Conservation (phyloP, 306 rosid genomes). For the Cicer bijugum region DNA sequence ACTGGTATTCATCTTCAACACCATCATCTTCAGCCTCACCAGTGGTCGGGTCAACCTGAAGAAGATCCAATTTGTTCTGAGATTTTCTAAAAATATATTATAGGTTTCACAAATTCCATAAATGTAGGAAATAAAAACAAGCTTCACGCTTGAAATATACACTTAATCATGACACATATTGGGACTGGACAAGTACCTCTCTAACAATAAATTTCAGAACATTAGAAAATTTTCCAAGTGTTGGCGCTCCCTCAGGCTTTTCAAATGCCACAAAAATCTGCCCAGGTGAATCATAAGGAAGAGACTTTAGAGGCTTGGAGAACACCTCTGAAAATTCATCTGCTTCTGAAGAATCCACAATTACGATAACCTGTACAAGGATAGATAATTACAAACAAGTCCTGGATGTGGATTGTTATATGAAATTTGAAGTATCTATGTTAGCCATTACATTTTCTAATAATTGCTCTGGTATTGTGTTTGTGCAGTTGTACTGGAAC, state of each 20-base stretch:
- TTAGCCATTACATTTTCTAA: slow-evolving; percentile 72
- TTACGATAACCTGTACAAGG: slow-evolving; percentile 71
- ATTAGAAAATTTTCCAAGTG: slow-evolving; percentile 87
- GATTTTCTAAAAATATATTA: slow-evolving; percentile 29
- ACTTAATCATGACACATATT: neutral
- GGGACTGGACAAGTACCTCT: slow-evolving; percentile 63
- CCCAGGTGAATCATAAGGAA: slow-evolving; percentile 95
- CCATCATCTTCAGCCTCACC: slow-evolving; percentile 95
- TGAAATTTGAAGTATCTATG: slow-evolving; percentile 34
- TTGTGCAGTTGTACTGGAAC: slow-evolving; percentile 97
- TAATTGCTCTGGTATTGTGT: slow-evolving; percentile 93
- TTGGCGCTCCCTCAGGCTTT: slow-evolving; percentile 75
- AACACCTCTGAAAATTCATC: slow-evolving; percentile 76
- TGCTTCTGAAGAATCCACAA: slow-evolving; percentile 88
- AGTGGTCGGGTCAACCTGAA: slow-evolving; percentile 77
- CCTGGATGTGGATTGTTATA: slow-evolving; percentile 18
- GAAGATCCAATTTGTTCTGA: slow-evolving; percentile 40
- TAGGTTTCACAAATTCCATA: slow-evolving; percentile 34
- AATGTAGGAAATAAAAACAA: slow-evolving; percentile 33
- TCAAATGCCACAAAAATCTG: slow-evolving; percentile 94
- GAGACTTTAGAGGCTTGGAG: slow-evolving; percentile 84
- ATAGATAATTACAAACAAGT: slow-evolving; percentile 41
- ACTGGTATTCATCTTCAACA: slow-evolving; percentile 93
- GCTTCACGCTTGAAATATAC: slow-evolving; percentile 26
- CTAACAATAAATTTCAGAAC: slow-evolving; percentile 76